Evolutionary conservation across 257 asterid genomes (phyloP), one percentile per base, ranked within the genome.

Genomic region (Leonotis leonurus): DNA sequence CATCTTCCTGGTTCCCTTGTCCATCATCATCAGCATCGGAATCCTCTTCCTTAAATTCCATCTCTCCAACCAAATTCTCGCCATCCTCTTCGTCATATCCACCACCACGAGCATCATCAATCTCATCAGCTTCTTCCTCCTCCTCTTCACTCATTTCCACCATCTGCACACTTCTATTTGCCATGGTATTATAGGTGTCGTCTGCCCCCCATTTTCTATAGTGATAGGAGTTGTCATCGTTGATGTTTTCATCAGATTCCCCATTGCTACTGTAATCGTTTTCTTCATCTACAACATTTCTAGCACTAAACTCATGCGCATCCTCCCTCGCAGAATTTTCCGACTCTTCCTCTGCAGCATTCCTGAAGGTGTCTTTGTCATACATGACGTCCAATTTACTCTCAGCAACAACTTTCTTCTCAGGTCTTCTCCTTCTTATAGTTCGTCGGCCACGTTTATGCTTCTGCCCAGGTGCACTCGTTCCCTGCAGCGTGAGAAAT

Each of bases 401-500:
- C 60, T 78, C 87, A 16, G 73, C 60, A n/a, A 60, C 76, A 0
- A 67, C 51, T 60, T 75, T 80, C 73, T 75, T 81, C 69, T 80
- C 92, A 1, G 53, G 53, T 71, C 96, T 88, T 72, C 95, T 82
- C 68, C 96, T n/a, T n/a, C n/a, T 66, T 26, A 83, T 48, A 53
- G 98, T 91, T 70, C 98, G 77, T 11, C 78, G 87, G 41, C 98
- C 96, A 1, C 94, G 89, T 10, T 78, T 80, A 53, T 80, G 90
- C 74, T 64, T 83, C 77, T 87, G 96, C 50, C 85, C 90, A 21
- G 79, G 78, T 16, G 85, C 70, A 60, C 72, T 77, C 29, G 71
- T 81, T 36, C 84, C 82, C 58, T 80, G 90, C 76, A 80, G 85
- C 75, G 68, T 69, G 43, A 84, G 87, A 68, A 73, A 77, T 61